Conservation (phyloP, 2,329 filamentous ascomycete species). For the Setomelanomma holmii region DNA sequence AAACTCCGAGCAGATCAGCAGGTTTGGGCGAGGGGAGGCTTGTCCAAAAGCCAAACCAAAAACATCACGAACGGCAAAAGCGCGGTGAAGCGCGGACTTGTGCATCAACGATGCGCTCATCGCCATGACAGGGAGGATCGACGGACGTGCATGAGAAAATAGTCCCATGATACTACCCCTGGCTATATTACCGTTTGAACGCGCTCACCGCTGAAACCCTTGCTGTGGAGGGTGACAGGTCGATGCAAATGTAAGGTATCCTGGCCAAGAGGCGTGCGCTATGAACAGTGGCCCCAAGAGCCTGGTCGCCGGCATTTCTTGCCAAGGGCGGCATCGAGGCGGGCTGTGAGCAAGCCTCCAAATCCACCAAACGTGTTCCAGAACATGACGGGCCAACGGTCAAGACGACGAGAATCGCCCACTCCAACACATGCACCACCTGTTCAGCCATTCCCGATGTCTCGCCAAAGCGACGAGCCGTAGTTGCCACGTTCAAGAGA, state of each 20-base stretch:
- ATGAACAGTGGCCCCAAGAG: not conserved
- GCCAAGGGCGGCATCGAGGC: not conserved
- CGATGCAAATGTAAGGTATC: not conserved
- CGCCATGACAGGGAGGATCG: not conserved
- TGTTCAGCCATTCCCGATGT: too few relatives aligned
- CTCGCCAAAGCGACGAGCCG: too few relatives aligned
- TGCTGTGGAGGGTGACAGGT: not conserved
- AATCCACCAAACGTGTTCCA: constrained; percentile 9
- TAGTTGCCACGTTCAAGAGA: not conserved
- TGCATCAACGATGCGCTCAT: not conserved
- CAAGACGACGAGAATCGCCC: not conserved
- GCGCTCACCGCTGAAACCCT: not conserved
- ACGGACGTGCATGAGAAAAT: not conserved
- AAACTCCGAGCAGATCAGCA: not conserved
- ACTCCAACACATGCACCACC: constrained; percentile 7
- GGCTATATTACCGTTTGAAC: not conserved
- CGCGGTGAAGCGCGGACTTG: not conserved
- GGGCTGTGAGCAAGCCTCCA: not conserved
- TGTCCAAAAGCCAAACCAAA: not conserved
- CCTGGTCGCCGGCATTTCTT: constrained; percentile 1
- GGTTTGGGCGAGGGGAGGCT: not conserved
- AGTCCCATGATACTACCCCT: not conserved
- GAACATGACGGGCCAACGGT: constrained; percentile 15
- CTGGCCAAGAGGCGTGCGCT: not conserved
- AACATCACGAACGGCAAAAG: too few relatives aligned